phyloP scores from a whole-genome alignment of 768 basidiomycete species.

The Cantharellus cinnabarinus region DNA sequence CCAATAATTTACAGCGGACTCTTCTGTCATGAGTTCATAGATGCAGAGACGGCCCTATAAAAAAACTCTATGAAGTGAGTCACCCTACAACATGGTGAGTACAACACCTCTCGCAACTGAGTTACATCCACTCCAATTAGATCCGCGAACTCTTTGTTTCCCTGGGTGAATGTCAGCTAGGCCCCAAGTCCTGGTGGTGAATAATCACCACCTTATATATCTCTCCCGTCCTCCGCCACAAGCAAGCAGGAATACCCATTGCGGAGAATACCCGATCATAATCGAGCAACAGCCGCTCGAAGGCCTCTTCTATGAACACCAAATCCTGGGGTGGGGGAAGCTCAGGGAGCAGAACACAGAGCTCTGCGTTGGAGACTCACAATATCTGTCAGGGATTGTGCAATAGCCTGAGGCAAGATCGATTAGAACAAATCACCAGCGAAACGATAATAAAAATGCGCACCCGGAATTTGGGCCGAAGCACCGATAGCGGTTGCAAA shows the following conservation, averaged over 20 bases:
- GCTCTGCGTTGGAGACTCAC: conserved; percentile 21
- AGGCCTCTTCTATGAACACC: conserved; percentile 94
- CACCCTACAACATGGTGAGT: neutral
- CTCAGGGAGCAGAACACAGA: conserved; percentile 2
- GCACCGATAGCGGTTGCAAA: conserved; percentile 65
- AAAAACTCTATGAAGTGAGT: neutral
- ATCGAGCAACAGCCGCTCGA: conserved; percentile 84
- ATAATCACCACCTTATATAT: conserved; percentile 49
- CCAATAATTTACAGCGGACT: conserved; percentile 92
- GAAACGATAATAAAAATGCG: conserved; percentile 10
- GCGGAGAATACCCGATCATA: conserved; percentile 89
- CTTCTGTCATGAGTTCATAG: conserved; percentile 96
- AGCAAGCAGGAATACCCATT: conserved; percentile 92
- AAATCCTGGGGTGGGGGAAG: conserved; percentile 37
- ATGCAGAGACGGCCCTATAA: conserved; percentile 74
- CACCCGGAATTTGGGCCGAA: conserved; percentile 71
- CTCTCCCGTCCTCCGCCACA: conserved; percentile 93
- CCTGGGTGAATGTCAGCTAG: conserved; percentile 15
- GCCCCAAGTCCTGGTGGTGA: neutral
- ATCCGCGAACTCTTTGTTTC: conserved; percentile 87
- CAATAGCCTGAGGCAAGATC: neutral
- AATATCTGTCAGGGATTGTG: conserved; percentile 61
- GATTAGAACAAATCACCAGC: neutral
- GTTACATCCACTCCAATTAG: conserved; percentile 72
- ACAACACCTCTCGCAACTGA: conserved; percentile 65